Base-by-base conservation (phyloP, 345 rosid genomes). In the Lenwebbia sp. region DNA sequence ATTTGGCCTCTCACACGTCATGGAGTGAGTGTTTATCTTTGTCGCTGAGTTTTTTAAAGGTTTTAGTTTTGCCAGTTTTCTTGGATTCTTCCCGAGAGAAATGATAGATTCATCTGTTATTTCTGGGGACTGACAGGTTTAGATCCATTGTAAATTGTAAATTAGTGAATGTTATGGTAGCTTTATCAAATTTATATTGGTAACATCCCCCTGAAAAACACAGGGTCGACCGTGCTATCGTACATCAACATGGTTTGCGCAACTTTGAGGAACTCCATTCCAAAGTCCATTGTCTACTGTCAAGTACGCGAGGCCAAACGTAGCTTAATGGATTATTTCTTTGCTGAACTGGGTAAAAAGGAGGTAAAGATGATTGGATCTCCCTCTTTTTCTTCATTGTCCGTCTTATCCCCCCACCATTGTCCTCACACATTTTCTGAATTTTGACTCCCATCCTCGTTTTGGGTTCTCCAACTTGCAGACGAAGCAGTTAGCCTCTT, bases 301-400 rank as follows among this genome's bases (percentile, higher is more conserved):
- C 98, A 97, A 95, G 99, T 97, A 40, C 96, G 96, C 5, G 98
- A 95, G 88, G 99, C 98, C 14, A 97, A 96, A 85, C 94, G 99
- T 88, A 90, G 99, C 91, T 92, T 97, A 75, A 96, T 96, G 21
- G 99, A 97, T 90, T 81, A 91, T 89, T 97, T 95, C 88, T 97
- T 95, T 88, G 91, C 98, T 2, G 99, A 97, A 82, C 87, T 97
- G 90, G 99, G 99, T 56, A 90, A 84, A 89, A 97, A 90, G 88
- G 99, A 96, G 95, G 99, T 94, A 83, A 88, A 87, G 55, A 82
- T 28, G 37, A 82, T 47, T 50, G 83, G 83, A 49, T 82, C 22
- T 83, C 47, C 81, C 22, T 28, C 53, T 30, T 30, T 50, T n/a
- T 41, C 83, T 47, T 26, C 55, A 26, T 82, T 49, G 25, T 74